A percentile compares a stretch with the other conserved stretches of the same genome.
Conservation (phyloP, 1,284 basidiomycete species). For the Porodaedalea pini region DNA sequence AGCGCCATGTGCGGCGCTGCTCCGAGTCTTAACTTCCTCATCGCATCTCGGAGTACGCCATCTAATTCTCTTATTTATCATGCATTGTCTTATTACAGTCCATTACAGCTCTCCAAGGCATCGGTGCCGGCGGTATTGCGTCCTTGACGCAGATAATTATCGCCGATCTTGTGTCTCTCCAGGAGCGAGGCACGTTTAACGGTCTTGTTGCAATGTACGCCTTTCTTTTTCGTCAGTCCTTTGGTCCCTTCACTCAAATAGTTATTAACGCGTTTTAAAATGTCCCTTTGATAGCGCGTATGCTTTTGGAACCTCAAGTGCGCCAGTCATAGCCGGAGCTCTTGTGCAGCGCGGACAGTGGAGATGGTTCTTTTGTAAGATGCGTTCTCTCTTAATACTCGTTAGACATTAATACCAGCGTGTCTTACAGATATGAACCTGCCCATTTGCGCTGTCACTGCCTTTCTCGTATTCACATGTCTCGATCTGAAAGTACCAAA, state of each 20-base stretch:
- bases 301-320: conserved; percentile 32
- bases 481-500: conserved; percentile 30
- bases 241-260: background rate
- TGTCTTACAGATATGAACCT: conserved; percentile 30
- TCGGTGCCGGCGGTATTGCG: conserved; percentile 34
- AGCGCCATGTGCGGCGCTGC: conserved; percentile 41
- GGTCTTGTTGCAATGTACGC: conserved; percentile 31
- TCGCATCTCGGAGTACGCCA: conserved; percentile 36
- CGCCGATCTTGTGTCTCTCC: conserved; percentile 37
- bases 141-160: conserved; percentile 33
- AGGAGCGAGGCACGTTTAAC: conserved; percentile 38
- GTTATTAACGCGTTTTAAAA: background rate
- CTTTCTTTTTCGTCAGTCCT: background rate
- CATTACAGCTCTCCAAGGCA: conserved; percentile 30
- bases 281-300: conserved; percentile 6
- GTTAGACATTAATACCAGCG: background rate
- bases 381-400: too few species aligned
- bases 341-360: conserved; percentile 28
- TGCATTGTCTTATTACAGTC: background rate
- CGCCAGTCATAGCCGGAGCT: conserved; percentile 34
- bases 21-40: conserved; percentile 41
- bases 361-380: conserved; percentile 31
- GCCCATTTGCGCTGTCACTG: conserved; percentile 28
- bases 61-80: background rate
- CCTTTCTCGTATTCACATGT: conserved; percentile 27